These are phyloP conservation scores for Gossypium herbaceum DNA, from an alignment of 345 rosid genomes.

Conservation along the genomic window DNA sequence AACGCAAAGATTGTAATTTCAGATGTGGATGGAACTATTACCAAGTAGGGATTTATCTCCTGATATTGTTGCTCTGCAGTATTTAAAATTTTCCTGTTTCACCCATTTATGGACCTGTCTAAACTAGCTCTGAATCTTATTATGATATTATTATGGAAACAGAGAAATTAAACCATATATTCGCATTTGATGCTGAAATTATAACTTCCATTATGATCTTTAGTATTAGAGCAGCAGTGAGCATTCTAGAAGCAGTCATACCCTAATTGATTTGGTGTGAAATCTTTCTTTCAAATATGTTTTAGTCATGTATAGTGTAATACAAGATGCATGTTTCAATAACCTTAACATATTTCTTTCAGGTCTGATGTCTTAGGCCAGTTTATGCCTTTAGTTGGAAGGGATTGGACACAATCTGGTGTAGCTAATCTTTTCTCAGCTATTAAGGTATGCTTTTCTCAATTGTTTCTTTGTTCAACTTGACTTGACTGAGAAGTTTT, in stretches of 20 bases:
- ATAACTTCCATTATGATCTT: not conserved
- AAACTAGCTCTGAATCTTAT: not conserved
- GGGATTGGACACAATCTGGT: conserved; percentile 96
- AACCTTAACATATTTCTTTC: conserved; percentile 29
- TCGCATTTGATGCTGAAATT: not conserved
- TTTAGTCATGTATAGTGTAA: not conserved
- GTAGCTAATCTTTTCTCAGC: conserved; percentile 91
- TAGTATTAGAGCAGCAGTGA: conserved; percentile 10
- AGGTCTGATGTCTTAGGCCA: conserved; percentile 97
- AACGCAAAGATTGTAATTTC: conserved; percentile 84
- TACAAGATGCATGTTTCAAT: not conserved
- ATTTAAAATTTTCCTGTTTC: not conserved
- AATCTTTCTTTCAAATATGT: not conserved
- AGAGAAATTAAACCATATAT: not conserved
- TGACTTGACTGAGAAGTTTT: not conserved
- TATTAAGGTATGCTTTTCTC: conserved; percentile 52
- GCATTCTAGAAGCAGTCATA: not conserved
- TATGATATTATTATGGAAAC: not conserved
- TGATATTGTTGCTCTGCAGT: not conserved
- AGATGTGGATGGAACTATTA: conserved; percentile 96
- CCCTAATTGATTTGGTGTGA: not conserved
- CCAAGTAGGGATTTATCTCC: conserved; percentile 47
- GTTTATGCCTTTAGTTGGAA: conserved; percentile 96
- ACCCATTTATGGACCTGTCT: not conserved
- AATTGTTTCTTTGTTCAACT: not conserved